Conservation (phyloP, 176 grass and related monocot genomes). For the Coix lacrymajobi region DNA sequence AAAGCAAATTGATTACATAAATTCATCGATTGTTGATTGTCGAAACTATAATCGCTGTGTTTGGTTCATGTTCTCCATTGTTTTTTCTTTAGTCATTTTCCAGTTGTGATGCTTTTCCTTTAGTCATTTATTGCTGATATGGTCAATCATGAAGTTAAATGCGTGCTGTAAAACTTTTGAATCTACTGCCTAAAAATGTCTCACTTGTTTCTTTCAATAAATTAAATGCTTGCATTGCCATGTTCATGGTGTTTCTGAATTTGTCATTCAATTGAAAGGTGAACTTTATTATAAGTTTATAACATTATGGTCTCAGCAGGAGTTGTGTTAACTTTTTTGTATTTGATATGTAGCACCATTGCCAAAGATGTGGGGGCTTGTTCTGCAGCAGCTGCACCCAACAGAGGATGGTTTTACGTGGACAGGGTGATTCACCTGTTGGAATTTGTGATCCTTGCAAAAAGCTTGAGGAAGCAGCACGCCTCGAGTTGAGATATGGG, state of each 20-base stretch:
- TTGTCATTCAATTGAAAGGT: not conserved
- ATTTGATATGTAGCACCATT: conserved; percentile 73
- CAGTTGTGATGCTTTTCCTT: not conserved
- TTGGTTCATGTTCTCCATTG: not conserved
- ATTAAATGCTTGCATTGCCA: not conserved
- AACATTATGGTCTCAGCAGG: not conserved
- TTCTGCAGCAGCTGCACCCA: conserved; percentile 83
- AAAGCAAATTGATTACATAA: not conserved
- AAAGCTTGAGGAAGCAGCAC: conserved; percentile 76
- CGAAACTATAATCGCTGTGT: not conserved
- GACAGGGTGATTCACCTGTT: conserved; percentile 79
- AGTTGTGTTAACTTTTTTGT: not conserved
- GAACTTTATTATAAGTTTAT: not conserved
- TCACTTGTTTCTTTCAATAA: not conserved
- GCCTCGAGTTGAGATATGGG: conserved; percentile 74
- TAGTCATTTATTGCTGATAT: not conserved
- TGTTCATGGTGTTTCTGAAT: conserved; percentile 2
- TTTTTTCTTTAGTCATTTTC: not conserved
- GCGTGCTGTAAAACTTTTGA: not conserved
- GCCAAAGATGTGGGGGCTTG: conserved; percentile 87
- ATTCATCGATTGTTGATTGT: not conserved
- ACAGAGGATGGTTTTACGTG: conserved; percentile 87
- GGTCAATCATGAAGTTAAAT: not conserved
- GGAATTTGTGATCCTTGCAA: conserved; percentile 89
- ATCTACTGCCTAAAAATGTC: not conserved